Evolutionary conservation across 495 filamentous ascomycete species (phyloP), one percentile per base, ranked within the genome.

Genomic region (Aspergillus nidulans): DNA sequence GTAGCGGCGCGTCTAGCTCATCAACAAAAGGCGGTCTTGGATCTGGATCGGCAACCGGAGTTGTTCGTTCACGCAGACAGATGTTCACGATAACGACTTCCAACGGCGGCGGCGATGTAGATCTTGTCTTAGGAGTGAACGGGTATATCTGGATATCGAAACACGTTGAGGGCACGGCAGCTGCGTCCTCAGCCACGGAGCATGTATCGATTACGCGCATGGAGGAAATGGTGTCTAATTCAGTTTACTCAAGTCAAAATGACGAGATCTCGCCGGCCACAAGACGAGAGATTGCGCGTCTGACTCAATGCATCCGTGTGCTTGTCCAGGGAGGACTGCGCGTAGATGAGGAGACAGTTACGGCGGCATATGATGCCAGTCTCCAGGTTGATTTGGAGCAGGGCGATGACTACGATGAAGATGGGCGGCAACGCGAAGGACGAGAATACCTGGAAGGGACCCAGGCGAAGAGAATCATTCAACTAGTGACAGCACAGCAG

Each of bases 61-160:
- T 97, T 4, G 88, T 90, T 34, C 73, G 94, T 50, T 81, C 82
- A 10, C 78, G 89, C 48, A 74, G 91, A 47, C 94, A 97, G 71
- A 83, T 92, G n/a, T 94, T 91, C 81, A 89, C 90, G 0, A 66
- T 96, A 30, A 77, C 79, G 26, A 83, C 82, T 7, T 78, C 79
- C 9, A 77, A 84, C 49, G 83, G 81, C 0, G 92, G 87, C 0
- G 88, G 88, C 34, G 82, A 87, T 30, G 80, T 98, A 18, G 90
- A 96, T 66, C 83, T 97, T 10, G 78, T 96, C 26, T 74, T 97
- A 5, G 94, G 94, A 0, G 92, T 98, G 12, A 98, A 98, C 64
- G 94, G 94, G 5, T 97, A 90, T 63, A 89, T 97, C 50, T 97
- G 89, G 87, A 91, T 98, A 59, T 83, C 85, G 61, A 91, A 89